Evolutionary conservation across 2,329 filamentous ascomycete species (phyloP).

Genomic region (Rhinocladiella similis): DNA sequence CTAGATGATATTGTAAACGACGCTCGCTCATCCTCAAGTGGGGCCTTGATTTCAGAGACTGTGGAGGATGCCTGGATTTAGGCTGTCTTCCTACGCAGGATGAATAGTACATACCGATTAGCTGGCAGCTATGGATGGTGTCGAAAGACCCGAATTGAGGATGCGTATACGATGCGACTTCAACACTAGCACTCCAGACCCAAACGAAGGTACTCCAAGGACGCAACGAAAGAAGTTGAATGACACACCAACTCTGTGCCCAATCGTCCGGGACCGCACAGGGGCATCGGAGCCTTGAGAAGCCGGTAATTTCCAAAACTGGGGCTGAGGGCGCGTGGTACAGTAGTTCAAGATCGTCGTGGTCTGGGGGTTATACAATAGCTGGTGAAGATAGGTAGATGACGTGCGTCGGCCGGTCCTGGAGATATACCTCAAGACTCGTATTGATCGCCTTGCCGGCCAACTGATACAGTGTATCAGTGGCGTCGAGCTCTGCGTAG

Average conservation of each 20-base stretch:
- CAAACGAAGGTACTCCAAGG: background rate
- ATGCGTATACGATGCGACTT: too few relatives aligned
- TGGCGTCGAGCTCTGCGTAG: too few relatives aligned
- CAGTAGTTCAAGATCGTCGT: too few relatives aligned
- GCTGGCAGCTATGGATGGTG: too few relatives aligned
- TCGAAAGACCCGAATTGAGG: too few relatives aligned
- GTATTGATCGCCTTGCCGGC: too few relatives aligned
- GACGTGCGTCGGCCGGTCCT: background rate
- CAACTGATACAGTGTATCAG: too few relatives aligned
- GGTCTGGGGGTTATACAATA: too few relatives aligned
- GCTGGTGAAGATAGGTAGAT: too few relatives aligned
- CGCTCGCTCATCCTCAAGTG: background rate
- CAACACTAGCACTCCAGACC: background rate
- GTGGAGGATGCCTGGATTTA: too few relatives aligned
- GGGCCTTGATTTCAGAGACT: background rate
- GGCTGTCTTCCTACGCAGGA: too few relatives aligned
- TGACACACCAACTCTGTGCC: background rate
- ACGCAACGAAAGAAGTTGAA: background rate
- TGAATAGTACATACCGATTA: too few relatives aligned
- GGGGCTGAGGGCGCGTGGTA: background rate
- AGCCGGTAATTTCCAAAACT: background rate
- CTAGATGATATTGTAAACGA: background rate
- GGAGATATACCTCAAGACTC: conserved; percentile 4
- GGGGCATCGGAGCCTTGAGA: background rate
- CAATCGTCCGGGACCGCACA: background rate